These are phyloP conservation scores for Crepidotus variabilis DNA, from an alignment of 768 basidiomycete species.

Conservation along the genomic window DNA sequence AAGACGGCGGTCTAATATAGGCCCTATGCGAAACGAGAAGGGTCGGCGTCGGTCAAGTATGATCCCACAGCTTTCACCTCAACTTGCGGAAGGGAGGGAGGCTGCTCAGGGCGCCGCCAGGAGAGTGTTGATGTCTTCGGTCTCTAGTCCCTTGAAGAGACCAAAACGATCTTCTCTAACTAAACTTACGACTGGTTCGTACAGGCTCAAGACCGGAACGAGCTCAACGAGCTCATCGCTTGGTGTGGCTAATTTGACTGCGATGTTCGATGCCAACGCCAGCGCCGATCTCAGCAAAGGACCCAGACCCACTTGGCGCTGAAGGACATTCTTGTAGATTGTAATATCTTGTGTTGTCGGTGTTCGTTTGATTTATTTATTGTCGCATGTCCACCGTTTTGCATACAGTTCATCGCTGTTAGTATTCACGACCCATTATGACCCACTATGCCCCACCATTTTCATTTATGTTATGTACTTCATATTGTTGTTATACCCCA, in stretches of 20 bases:
- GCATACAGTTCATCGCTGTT: neutral
- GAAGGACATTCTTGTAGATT: constrained; percentile 1
- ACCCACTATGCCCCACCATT: neutral
- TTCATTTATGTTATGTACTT: constrained; percentile 8
- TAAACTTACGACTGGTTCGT: constrained; percentile 10
- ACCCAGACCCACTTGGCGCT: constrained; percentile 22
- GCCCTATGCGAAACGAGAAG: constrained; percentile 73
- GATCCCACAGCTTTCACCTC: constrained; percentile 67
- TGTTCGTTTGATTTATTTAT: constrained; percentile 1
- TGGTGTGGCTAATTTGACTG: constrained; percentile 18
- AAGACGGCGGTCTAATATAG: constrained; percentile 65
- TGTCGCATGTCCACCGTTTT: neutral
- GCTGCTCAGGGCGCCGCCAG: constrained; percentile 20
- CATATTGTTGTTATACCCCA: constrained; percentile 17
- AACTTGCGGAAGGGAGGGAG: constrained; percentile 29
- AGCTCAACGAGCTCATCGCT: constrained; percentile 10
- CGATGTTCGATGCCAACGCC: constrained; percentile 23
- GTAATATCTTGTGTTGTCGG: neutral
- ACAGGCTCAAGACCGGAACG: constrained; percentile 4
- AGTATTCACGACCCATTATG: neutral
- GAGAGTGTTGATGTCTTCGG: constrained; percentile 18
- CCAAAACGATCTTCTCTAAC: constrained; percentile 22
- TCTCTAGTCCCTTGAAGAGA: constrained; percentile 19
- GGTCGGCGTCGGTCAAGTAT: constrained; percentile 72
- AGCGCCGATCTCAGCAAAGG: constrained; percentile 21